These are phyloP conservation scores for Epichloe elymi DNA, from an alignment of 2,329 filamentous ascomycete genomes.

Conservation along the genomic window DNA sequence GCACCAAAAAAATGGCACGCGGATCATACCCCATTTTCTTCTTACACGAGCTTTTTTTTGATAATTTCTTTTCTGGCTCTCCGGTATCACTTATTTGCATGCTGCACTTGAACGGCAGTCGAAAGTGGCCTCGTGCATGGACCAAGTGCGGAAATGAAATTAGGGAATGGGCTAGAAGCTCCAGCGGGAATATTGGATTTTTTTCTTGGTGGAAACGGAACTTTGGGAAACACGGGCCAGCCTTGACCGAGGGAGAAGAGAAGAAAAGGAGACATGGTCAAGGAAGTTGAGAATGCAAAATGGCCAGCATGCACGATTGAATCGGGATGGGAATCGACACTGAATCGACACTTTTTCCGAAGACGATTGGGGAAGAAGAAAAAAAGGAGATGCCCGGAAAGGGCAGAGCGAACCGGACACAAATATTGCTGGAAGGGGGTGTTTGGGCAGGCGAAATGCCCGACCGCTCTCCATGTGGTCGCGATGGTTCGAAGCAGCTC, in stretches of 20 bases:
- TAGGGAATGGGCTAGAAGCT: conserved; percentile 1
- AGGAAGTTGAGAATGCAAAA: conserved; percentile 21
- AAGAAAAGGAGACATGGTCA: conserved; percentile 3
- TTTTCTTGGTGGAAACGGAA: conserved; percentile 15
- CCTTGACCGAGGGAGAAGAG: conserved; percentile 9
- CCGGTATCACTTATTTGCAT: conserved; percentile 13
- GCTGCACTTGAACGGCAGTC: conserved; percentile 9
- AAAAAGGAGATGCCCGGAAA: background rate
- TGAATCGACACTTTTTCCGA: background rate
- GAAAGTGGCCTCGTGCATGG: conserved; percentile 8
- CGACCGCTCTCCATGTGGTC: background rate
- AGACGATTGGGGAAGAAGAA: background rate
- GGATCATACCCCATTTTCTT: conserved; percentile 23
- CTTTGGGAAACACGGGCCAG: conserved; percentile 13
- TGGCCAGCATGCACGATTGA: conserved; percentile 6
- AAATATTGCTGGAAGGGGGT: background rate
- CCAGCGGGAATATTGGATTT: conserved; percentile 1
- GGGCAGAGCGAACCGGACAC: background rate
- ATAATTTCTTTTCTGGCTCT: conserved; percentile 10
- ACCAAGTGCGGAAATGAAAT: conserved; percentile 7
- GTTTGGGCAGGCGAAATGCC: background rate
- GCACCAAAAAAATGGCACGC: conserved; percentile 26
- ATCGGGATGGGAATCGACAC: background rate
- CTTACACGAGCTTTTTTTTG: conserved; percentile 9
- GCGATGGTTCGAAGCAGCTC: conserved; percentile 10